Percentiles rank a stretch among this genome's conserved stretches.
Evolutionary conservation across 2,329 filamentous ascomycete genomes (phyloP).

Genomic region (Aspergillus transmontanensis): DNA sequence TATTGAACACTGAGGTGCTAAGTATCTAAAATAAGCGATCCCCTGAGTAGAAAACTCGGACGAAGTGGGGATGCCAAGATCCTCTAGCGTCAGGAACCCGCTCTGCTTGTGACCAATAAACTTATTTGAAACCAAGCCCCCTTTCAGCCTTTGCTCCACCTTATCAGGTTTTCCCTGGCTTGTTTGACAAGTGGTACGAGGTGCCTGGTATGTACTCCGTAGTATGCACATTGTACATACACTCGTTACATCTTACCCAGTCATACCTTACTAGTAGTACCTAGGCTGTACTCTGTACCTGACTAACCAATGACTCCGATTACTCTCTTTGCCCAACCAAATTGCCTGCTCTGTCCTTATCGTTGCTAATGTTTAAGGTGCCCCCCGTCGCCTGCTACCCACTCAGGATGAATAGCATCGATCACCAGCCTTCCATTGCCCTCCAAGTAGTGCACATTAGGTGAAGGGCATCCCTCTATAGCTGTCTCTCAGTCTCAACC

Average conservation of each 20-base stretch:
- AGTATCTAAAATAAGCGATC: constrained; percentile 2
- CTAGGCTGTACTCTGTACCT: not conserved
- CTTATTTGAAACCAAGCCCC: not conserved
- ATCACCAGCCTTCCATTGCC: not conserved
- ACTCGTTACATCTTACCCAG: not conserved
- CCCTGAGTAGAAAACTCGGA: constrained; percentile 17
- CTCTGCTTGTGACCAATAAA: constrained; percentile 21
- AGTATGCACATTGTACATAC: not conserved
- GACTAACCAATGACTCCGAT: not conserved
- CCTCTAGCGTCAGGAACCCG: constrained; percentile 32
- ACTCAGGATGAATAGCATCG: not conserved
- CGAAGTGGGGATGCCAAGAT: constrained; percentile 4
- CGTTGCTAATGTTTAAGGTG: not conserved
- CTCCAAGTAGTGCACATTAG: not conserved
- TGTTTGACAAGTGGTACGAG: not conserved
- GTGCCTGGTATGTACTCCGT: not conserved
- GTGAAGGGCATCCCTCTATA: not conserved
- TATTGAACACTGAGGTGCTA: not conserved
- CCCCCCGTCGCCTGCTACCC: not conserved
- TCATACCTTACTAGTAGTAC: not conserved
- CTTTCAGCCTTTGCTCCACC: constrained; percentile 6
- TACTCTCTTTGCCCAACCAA: not conserved
- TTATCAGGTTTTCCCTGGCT: not conserved
- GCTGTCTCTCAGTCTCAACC: not conserved
- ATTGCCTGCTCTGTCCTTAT: not conserved